phyloP scores from a whole-genome alignment of 75 land plant genomes.

The Isoetes taiwanensis region DNA sequence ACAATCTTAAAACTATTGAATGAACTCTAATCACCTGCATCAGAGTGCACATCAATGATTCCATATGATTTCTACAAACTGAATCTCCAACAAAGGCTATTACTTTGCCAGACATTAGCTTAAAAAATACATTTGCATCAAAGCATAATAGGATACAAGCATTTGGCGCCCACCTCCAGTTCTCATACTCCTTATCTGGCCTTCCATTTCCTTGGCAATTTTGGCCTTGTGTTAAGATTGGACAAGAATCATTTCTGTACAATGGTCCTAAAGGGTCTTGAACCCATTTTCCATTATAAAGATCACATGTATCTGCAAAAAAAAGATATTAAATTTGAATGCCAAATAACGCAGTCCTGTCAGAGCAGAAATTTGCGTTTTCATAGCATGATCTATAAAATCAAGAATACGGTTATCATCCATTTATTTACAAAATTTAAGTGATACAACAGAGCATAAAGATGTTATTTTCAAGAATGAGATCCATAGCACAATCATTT shows the following conservation, averaged over 20 bases:
- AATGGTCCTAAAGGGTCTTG: constrained; percentile 42
- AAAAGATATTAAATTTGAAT: too few species aligned
- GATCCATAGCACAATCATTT: too few species aligned
- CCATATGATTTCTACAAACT: constrained; percentile 54
- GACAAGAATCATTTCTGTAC: constrained; percentile 65
- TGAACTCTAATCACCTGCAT: too few species aligned
- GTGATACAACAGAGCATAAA: too few species aligned
- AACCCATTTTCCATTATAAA: constrained; percentile 65
- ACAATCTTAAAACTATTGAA: too few species aligned
- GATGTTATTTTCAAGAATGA: too few species aligned
- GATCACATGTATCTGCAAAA: constrained; percentile 43
- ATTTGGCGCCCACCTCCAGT: constrained; percentile 76
- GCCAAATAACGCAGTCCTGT: too few species aligned
- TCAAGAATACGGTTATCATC: too few species aligned
- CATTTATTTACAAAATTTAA: too few species aligned
- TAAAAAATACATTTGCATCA: constrained; percentile 53
- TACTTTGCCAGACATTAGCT: constrained; percentile 73
- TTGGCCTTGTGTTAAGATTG: constrained; percentile 46
- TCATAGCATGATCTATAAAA: too few species aligned
- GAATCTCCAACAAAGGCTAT: constrained; percentile 68
- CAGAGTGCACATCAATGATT: constrained; percentile 71
- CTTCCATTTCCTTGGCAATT: constrained; percentile 90
- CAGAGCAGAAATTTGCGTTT: too few species aligned
- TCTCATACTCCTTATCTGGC: constrained; percentile 63
- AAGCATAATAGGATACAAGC: constrained; percentile 62